Base-by-base conservation (phyloP, 2,329 filamentous ascomycete genomes). In the Microdochium nivale region DNA sequence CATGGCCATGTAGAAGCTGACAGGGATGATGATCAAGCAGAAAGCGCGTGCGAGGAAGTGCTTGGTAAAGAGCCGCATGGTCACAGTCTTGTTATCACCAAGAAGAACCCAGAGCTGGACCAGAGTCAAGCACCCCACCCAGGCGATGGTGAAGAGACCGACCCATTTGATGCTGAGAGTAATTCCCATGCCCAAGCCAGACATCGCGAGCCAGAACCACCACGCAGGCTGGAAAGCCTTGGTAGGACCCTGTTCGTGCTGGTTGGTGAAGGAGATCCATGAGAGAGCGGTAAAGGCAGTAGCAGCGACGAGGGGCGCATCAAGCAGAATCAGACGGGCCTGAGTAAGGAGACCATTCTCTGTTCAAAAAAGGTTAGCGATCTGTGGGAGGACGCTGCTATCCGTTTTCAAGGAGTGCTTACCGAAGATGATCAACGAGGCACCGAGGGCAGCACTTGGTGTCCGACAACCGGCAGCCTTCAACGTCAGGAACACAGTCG, bases 111-210 rank as follows among this genome's bases (percentile, higher is more conserved):
- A 99, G 53, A 99, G 81, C 74, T 99, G 94, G 47, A 99, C 68
- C 46, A 92, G 70, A 35, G 94, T 99, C 71, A 99, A 80, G 69
- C 79, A 83, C 56, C 94, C 94, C 59, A 99, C 90, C 94, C 94
- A 99, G 48, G 92, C 94, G 68, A 96, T 96, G 56, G 94, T 99
- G 76, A 99, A 97, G 50, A 99, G 78, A 49, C 94, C 94, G 64
- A 99, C 94, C 94, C 94, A 99, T 76, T 99, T 99, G 64, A 97
- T 91, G 73, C 92, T 97, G 55, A 86, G 82, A 8, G 94, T 97
- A 49, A 92, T 86, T 56, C 94, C 94, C 49, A 99, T 77, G 35
- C 87, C 88, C 44, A 99, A 73, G 60, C 94, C 94, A 46, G 88
- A 95, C 66, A 89, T 83, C 52, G 80, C 78, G 51, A 99, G 80